Conservation (phyloP, 2,329 filamentous ascomycete genomes). For the Fusarium paranaense region DNA sequence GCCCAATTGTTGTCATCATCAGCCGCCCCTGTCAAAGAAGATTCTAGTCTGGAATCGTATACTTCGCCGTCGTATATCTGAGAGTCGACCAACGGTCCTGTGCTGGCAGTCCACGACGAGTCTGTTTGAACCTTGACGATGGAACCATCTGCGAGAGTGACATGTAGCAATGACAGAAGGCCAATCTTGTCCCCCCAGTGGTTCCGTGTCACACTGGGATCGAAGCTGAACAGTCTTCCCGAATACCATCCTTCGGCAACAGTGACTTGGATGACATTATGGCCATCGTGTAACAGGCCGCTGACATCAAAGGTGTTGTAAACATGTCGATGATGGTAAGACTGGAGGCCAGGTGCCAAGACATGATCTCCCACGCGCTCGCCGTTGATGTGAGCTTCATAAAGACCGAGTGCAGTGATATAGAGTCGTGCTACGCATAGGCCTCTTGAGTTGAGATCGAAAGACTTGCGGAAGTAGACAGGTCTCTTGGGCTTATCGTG, state of each 20-base stretch:
- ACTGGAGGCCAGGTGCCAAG: not conserved
- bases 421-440: not conserved
- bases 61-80: not conserved
- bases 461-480: not conserved
- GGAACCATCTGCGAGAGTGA: not conserved
- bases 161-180: not conserved
- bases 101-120: not conserved
- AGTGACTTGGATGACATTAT: not conserved
- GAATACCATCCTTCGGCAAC: not conserved
- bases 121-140: not conserved
- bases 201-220: not conserved
- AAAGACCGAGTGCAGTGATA: not conserved
- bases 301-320: not conserved
- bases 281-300: not conserved
- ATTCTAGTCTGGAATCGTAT: not conserved
- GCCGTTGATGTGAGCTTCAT: not conserved
- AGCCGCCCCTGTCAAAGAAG: not conserved
- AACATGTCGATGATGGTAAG: not conserved
- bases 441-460: not conserved
- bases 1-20: not conserved
- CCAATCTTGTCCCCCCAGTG: not conserved
- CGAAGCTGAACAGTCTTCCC: not conserved
- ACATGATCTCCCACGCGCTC: not conserved
- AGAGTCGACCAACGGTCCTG: not conserved
- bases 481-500: not conserved